Conservation (phyloP, 2,329 filamentous ascomycete genomes). For the Xylariaceae sp. region DNA sequence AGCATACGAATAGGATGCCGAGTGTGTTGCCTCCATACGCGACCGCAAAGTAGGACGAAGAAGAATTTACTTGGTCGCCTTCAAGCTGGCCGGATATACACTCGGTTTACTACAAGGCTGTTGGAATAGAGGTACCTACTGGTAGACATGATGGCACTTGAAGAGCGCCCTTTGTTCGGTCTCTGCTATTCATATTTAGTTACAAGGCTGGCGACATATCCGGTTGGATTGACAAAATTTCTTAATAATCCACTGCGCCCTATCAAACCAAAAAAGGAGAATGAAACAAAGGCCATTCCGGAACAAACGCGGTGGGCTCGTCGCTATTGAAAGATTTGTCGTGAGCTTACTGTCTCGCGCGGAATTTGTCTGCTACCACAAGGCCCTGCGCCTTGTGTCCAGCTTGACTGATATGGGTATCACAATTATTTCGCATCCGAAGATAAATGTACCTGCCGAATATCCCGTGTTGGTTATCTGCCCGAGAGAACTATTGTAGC, state of each 20-base stretch:
- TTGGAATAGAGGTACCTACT: background rate
- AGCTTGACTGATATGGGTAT: too few relatives aligned
- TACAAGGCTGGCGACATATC: background rate
- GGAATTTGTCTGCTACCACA: too few relatives aligned
- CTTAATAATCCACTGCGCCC: background rate
- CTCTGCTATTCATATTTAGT: background rate
- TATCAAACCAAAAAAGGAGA: background rate
- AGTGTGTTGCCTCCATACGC: background rate
- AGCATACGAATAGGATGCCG: background rate
- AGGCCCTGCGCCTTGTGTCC: too few relatives aligned
- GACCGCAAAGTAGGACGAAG: too few relatives aligned
- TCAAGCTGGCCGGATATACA: background rate
- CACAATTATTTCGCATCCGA: background rate
- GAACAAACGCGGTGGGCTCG: background rate
- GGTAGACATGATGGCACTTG: background rate
- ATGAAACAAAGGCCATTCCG: background rate
- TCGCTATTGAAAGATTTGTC: background rate
- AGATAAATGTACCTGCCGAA: background rate
- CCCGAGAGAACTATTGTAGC: too few relatives aligned
- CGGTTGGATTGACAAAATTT: background rate
- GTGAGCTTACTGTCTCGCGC: background rate
- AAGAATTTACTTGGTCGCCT: background rate
- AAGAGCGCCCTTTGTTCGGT: background rate
- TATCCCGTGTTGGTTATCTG: too few relatives aligned
- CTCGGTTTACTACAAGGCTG: background rate